Evolutionary conservation across 2,329 filamentous ascomycete genomes (phyloP).

Genomic region (Aspergillus ochraceus): DNA sequence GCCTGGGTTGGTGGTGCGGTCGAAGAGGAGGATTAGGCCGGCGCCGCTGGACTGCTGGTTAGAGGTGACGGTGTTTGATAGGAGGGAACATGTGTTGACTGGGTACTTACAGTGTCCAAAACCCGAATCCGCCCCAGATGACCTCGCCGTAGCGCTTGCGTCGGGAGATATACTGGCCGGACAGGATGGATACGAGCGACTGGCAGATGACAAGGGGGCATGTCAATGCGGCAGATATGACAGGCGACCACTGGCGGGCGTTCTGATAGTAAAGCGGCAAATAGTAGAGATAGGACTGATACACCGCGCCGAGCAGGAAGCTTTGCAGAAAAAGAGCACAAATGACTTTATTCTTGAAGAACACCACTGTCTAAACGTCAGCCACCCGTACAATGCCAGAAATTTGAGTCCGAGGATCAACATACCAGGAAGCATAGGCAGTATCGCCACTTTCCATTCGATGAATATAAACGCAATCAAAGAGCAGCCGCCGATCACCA

Average conservation of each 20-base stretch:
- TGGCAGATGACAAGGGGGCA: conserved; percentile 53
- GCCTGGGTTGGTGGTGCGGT: conserved; percentile 45
- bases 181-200: conserved; percentile 36
- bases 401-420: background rate
- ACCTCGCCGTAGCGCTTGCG: conserved; percentile 60
- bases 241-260: conserved; percentile 46
- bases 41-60: conserved; percentile 38
- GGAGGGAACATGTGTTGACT: too few relatives aligned
- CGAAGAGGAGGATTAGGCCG: conserved; percentile 55
- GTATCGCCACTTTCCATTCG: conserved; percentile 55
- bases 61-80: background rate
- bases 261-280: conserved; percentile 64
- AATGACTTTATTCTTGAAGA: conserved; percentile 58
- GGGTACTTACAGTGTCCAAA: conserved; percentile 49
- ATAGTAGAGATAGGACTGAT: conserved; percentile 62
- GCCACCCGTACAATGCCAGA: background rate
- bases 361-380: conserved; percentile 31
- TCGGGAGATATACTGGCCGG: conserved; percentile 60
- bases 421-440: conserved; percentile 59
- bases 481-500: conserved; percentile 51
- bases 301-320: conserved; percentile 61
- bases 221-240: conserved; percentile 54
- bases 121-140: conserved; percentile 50
- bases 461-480: conserved; percentile 53
- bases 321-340: conserved; percentile 58